Evolutionary conservation across 2,329 filamentous ascomycete species (phyloP), one percentile per base, ranked within the genome.

Genomic region (Dactylella cylindrospora): DNA sequence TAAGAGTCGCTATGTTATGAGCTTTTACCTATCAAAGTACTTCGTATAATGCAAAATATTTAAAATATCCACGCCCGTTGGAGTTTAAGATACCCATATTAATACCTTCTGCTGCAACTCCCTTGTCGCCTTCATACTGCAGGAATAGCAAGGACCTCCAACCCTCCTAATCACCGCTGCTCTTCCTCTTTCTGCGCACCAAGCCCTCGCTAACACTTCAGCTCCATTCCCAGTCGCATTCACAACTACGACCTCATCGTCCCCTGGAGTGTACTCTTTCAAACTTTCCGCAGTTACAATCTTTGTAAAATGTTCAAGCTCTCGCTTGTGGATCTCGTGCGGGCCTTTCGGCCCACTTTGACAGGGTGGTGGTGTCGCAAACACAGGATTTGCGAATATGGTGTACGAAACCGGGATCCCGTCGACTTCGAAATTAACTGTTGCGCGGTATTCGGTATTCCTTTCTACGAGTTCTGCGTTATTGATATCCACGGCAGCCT

Each of bases 371-470:
- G 47, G 46, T 12, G 40, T 29, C n/a, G 39, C 54, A 26, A 61
- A 61, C 10, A 52, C 49, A 17, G 54, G 54, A 15, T 53, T 61
- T 19, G 46, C 52, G 54, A 46, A 61, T 25, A 61, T 12, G 13
- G 33, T 39, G 17, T 52, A 61, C 22, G 46, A 45, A 22, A 46
- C 54, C 9, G 13, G 10, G 17, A 40, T 25, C 10, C 33, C 46
- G 22, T 53, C 46, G n/a, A 61, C 36, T 15, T 33, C 19, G 25
- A 61, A 47, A n/a, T 46, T 52, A 28, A 61, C 29, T n/a, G 25
- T 61, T 26, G 54, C 54, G 25, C 54, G 32, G 19, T 60, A 60
- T n/a, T 60, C 46, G 1, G 46, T 50, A 17, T 33, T 46, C 23
- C 32, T 40, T 20, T 50, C 50, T 12, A 54, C 50, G 8, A 8